A percentile compares a stretch with the other conserved stretches of the same genome.
phyloP scores from a whole-genome alignment of 1,139 yeast genomes.

The Geotrichum australiense region DNA sequence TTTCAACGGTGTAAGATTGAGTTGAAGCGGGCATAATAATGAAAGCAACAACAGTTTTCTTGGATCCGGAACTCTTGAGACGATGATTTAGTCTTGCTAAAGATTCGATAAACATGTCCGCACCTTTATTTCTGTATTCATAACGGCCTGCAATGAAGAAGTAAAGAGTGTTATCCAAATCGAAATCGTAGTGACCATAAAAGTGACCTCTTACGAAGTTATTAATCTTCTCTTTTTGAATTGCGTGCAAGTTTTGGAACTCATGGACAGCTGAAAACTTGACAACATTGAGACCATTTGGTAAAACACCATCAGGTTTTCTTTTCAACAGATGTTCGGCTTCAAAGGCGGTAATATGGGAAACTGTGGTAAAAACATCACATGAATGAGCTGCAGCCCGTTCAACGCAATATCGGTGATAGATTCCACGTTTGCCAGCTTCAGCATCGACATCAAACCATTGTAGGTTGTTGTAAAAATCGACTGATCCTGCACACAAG shows the following conservation, averaged over 20 bases:
- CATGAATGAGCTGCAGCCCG: conserved; percentile 95
- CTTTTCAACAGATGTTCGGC: conserved; percentile 88
- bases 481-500: conserved; percentile 93
- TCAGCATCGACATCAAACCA: conserved; percentile 94
- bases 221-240: conserved; percentile 83
- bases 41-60: conserved; percentile 94
- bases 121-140: conserved; percentile 95
- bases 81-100: conserved; percentile 87
- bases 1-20: conserved; percentile 90
- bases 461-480: conserved; percentile 86
- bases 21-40: conserved; percentile 97
- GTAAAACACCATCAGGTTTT: conserved; percentile 96
- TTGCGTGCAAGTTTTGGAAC: conserved; percentile 92
- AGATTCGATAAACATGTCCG: conserved; percentile 89
- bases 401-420: conserved; percentile 94
- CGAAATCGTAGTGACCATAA: conserved; percentile 94
- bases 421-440: conserved; percentile 96
- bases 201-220: conserved; percentile 96
- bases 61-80: conserved; percentile 73
- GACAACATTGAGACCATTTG: conserved; percentile 92
- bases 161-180: conserved; percentile 85
- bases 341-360: conserved; percentile 94
- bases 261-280: conserved; percentile 97
- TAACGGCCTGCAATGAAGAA: conserved; percentile 97
- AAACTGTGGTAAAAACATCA: conserved; percentile 95